Evolutionary conservation across 1,139 yeast genomes (phyloP).

Genomic region (Fermentozyma sake): DNA sequence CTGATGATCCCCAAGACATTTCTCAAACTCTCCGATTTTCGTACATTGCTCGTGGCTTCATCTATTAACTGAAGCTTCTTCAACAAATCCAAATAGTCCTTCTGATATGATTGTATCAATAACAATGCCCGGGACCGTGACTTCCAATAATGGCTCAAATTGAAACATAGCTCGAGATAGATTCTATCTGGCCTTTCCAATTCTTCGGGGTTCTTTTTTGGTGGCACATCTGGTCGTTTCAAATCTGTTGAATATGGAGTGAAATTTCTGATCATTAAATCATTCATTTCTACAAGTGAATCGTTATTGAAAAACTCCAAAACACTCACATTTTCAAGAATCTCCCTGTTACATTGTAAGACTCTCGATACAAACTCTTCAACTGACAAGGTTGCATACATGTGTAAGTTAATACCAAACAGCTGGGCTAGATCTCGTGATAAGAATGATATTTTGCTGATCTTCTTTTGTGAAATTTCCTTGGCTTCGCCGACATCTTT

Average conservation of each 20-base stretch:
- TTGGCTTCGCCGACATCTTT: slow-evolving; percentile 18
- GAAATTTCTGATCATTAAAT: slow-evolving; percentile 57
- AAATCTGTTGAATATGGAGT: slow-evolving; percentile 67
- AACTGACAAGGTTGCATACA: slow-evolving; percentile 61
- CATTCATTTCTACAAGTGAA: slow-evolving; percentile 67
- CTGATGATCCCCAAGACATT: slow-evolving; percentile 71
- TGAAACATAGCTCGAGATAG: slow-evolving; percentile 72
- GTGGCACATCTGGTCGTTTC: slow-evolving; percentile 15
- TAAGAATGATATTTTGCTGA: slow-evolving; percentile 44
- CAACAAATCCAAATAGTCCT: slow-evolving; percentile 68
- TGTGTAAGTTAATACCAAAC: slow-evolving; percentile 88
- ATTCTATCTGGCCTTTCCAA: slow-evolving; percentile 80
- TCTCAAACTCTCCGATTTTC: slow-evolving; percentile 59
- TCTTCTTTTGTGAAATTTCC: slow-evolving; percentile 34
- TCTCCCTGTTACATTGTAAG: slow-evolving; percentile 66
- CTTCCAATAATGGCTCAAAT: slow-evolving; percentile 80
- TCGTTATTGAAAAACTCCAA: slow-evolving; percentile 80
- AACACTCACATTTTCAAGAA: slow-evolving; percentile 63
- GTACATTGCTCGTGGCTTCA: slow-evolving; percentile 59
- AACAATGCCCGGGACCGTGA: slow-evolving; percentile 77
- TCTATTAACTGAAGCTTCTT: slow-evolving; percentile 63
- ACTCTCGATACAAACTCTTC: slow-evolving; percentile 62
- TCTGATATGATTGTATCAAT: slow-evolving; percentile 61
- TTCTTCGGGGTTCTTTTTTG: slow-evolving; percentile 44
- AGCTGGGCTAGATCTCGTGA: slow-evolving; percentile 77